phyloP scores from a whole-genome alignment of 441 rosid genomes.

The Populus hybrid region DNA sequence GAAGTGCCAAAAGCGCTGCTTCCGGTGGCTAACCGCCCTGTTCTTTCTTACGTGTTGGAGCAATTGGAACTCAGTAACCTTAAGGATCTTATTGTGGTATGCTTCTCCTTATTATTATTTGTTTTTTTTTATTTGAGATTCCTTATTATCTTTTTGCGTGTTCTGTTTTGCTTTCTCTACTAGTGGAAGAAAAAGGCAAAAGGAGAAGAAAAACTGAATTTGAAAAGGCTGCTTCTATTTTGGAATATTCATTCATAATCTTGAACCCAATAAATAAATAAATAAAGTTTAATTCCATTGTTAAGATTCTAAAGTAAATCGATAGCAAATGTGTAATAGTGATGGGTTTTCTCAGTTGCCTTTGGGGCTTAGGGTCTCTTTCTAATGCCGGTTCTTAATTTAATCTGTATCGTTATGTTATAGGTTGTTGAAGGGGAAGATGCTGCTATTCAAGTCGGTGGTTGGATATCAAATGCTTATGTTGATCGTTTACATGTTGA shows the following conservation, averaged over 20 bases:
- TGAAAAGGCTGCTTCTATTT: no score
- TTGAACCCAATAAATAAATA: no score
- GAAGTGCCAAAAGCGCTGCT: slow-evolving; percentile 88
- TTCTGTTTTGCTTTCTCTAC: no score
- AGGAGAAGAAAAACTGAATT: no score
- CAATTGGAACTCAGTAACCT: slow-evolving; percentile 73
- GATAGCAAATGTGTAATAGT: no score
- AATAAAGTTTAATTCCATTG: no score
- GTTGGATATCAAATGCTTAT: slow-evolving; percentile 83
- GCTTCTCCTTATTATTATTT: slow-evolving; percentile 2
- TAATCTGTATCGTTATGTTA: neutral
- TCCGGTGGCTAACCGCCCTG: slow-evolving; percentile 87
- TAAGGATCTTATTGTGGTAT: slow-evolving; percentile 86
- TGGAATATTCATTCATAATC: no score
- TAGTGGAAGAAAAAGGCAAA: no score
- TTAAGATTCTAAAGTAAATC: no score
- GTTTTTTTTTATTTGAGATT: no score
- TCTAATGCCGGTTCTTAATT: neutral
- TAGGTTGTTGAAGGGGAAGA: slow-evolving; percentile 95
- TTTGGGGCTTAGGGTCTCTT: slow-evolving; percentile 8
- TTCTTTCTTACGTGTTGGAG: slow-evolving; percentile 74
- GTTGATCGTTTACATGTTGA: slow-evolving; percentile 87
- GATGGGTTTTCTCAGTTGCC: neutral
- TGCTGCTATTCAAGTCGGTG: slow-evolving; percentile 80
- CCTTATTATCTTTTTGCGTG: no score